A percentile compares a stretch with the other conserved stretches of the same genome.
Conservation (phyloP, 2,329 filamentous ascomycete genomes). For the Neofusicoccum parvum region DNA sequence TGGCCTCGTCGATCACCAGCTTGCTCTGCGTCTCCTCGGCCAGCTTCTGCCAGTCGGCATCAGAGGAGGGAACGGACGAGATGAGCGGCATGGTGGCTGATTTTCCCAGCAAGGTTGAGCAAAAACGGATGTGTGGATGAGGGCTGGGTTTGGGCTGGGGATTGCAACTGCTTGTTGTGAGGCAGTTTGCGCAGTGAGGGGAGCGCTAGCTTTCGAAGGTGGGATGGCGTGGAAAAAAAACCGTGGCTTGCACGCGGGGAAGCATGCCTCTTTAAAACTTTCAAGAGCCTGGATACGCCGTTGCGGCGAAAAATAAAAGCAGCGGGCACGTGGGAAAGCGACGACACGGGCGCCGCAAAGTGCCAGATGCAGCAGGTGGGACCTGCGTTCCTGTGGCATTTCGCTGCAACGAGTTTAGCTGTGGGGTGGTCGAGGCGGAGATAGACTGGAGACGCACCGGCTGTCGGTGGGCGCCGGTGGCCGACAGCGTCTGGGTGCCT, state of each 20-base stretch:
- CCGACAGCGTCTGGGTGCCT: background rate
- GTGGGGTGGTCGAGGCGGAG: constrained; percentile 14
- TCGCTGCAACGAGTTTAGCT: constrained; percentile 14
- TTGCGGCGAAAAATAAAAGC: background rate
- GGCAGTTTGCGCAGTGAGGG: background rate
- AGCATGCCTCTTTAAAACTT: background rate
- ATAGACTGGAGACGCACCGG: constrained; percentile 9
- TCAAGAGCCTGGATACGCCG: background rate
- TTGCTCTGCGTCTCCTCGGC: constrained; percentile 5
- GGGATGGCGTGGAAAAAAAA: constrained; percentile 11
- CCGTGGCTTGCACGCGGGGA: constrained; percentile 9
- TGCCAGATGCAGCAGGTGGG: constrained; percentile 9
- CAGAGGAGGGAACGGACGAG: constrained; percentile 4
- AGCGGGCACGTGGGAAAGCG: background rate
- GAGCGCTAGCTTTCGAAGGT: constrained; percentile 7
- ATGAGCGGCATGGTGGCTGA: constrained; percentile 7
- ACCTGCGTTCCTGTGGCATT: constrained; percentile 2
- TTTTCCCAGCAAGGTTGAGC: background rate
- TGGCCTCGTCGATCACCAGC: background rate
- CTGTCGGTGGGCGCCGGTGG: constrained; percentile 15
- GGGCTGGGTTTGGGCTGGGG: constrained; percentile 16
- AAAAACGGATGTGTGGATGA: constrained; percentile 22
- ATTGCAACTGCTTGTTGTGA: background rate
- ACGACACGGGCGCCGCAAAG: constrained; percentile 2
- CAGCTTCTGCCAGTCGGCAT: constrained; percentile 10